Conservation (phyloP, 768 basidiomycete genomes). For the Cubamyces sp. region DNA sequence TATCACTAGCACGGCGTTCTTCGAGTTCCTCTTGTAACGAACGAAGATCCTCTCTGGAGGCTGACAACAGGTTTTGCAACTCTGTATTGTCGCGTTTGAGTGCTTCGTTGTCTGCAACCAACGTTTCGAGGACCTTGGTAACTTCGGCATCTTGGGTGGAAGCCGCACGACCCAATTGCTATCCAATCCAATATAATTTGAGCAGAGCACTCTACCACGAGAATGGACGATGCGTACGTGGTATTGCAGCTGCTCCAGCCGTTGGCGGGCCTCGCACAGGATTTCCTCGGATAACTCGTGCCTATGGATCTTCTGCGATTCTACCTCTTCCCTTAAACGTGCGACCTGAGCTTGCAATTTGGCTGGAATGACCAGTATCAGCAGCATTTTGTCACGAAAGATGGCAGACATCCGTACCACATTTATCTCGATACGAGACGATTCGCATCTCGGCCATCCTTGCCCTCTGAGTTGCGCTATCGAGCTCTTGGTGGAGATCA, state of each 20-base stretch:
- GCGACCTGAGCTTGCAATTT: constrained; percentile 72
- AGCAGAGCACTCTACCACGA: background rate
- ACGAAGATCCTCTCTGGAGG: constrained; percentile 78
- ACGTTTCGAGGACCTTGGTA: constrained; percentile 73
- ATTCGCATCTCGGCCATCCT: constrained; percentile 69
- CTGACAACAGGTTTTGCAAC: constrained; percentile 70
- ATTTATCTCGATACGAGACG: constrained; percentile 66
- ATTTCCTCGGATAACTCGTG: constrained; percentile 70
- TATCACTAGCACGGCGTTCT: constrained; percentile 59
- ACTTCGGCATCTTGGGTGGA: constrained; percentile 59
- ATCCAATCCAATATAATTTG: background rate
- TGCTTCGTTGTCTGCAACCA: constrained; percentile 84
- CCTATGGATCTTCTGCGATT: constrained; percentile 61
- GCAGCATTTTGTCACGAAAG: background rate
- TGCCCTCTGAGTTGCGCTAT: constrained; percentile 68
- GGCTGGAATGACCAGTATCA: constrained; percentile 41
- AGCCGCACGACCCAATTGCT: constrained; percentile 45
- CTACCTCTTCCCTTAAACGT: constrained; percentile 64
- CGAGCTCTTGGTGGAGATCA: constrained; percentile 83
- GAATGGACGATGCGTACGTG: constrained; percentile 46
- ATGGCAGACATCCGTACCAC: constrained; percentile 46
- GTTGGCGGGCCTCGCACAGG: constrained; percentile 64
- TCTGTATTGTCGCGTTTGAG: constrained; percentile 84
- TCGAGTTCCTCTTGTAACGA: constrained; percentile 73
- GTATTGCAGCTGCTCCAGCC: constrained; percentile 62